Evolutionary conservation across 2,329 filamentous ascomycete genomes (phyloP).

Genomic region (Diaporthe vaccinii): DNA sequence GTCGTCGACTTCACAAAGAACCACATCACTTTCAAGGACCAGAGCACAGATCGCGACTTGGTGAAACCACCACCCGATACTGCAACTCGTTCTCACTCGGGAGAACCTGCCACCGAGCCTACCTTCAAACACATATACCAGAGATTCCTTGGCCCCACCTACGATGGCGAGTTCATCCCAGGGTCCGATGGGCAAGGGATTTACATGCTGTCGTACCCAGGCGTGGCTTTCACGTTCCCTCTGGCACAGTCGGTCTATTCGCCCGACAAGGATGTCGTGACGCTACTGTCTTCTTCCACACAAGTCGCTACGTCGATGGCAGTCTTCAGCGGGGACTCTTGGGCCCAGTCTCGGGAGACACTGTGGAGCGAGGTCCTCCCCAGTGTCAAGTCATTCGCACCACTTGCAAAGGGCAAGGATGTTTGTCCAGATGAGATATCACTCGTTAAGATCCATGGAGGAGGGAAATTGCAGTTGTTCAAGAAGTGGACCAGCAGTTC

Average conservation of each 20-base stretch:
- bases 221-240: conserved; percentile 92
- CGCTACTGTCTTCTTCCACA: conserved; percentile 83
- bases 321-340: conserved; percentile 90
- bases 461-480: conserved; percentile 82
- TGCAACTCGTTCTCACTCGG: conserved; percentile 43
- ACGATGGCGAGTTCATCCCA: conserved; percentile 90
- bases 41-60: conserved; percentile 76
- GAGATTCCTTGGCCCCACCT: conserved; percentile 91
- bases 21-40: conserved; percentile 83
- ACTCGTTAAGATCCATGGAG: conserved; percentile 81
- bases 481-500: conserved; percentile 77
- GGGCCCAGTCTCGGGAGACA: conserved; percentile 83
- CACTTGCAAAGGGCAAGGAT: conserved; percentile 80
- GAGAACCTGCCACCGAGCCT: conserved; percentile 69
- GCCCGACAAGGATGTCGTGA: conserved; percentile 83
- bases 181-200: conserved; percentile 69
- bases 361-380: conserved; percentile 83
- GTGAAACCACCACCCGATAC: conserved; percentile 69
- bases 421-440: conserved; percentile 91
- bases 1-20: conserved; percentile 90
- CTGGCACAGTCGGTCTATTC: conserved; percentile 82
- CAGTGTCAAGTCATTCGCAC: conserved; percentile 79
- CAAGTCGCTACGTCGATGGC: conserved; percentile 88
- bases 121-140: conserved; percentile 93
- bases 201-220: conserved; percentile 94